Conservation (phyloP, 306 rosid genomes). For the Sphenostylis stenocarpa region DNA sequence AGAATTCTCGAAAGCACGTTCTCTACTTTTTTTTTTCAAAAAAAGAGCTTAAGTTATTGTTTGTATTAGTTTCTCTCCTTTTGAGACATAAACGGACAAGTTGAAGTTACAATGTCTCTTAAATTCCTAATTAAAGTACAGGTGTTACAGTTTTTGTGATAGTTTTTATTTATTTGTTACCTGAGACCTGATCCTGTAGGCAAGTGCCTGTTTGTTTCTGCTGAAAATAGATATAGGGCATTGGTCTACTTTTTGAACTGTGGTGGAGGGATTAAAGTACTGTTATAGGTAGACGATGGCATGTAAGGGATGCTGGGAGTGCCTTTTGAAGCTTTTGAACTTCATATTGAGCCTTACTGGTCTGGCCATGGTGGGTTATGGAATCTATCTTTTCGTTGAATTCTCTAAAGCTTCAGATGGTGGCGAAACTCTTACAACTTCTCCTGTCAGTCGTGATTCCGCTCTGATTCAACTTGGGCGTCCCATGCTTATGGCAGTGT, state of each 20-base stretch:
- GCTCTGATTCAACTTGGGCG: conserved; percentile 69
- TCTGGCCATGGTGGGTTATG: conserved; percentile 87
- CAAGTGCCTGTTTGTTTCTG: conserved; percentile 30
- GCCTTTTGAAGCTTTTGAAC: conserved; percentile 85
- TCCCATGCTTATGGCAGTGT: conserved; percentile 71
- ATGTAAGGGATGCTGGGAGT: conserved; percentile 90
- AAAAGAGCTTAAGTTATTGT: neutral
- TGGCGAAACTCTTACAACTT: conserved; percentile 10
- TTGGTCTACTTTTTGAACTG: conserved; percentile 34
- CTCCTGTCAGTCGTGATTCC: conserved; percentile 45
- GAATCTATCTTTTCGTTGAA: conserved; percentile 79
- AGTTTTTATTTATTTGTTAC: conserved; percentile 11
- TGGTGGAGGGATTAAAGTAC: conserved; percentile 41
- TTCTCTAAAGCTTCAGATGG: conserved; percentile 47
- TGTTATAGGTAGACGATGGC: conserved; percentile 59
- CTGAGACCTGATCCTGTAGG: conserved; percentile 31
- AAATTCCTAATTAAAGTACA: neutral
- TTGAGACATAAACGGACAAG: neutral
- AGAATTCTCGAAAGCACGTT: no score
- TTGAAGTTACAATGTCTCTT: neutral
- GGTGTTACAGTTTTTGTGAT: conserved; percentile 11
- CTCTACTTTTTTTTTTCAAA: no score
- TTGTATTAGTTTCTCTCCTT: no score
- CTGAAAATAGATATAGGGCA: conserved; percentile 31
- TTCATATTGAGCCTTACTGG: conserved; percentile 72